A percentile compares a stretch with the other conserved stretches of the same genome.
These are phyloP conservation scores for Claviceps humidiphila DNA, from an alignment of 2,329 filamentous ascomycete species.

Conservation along the genomic window DNA sequence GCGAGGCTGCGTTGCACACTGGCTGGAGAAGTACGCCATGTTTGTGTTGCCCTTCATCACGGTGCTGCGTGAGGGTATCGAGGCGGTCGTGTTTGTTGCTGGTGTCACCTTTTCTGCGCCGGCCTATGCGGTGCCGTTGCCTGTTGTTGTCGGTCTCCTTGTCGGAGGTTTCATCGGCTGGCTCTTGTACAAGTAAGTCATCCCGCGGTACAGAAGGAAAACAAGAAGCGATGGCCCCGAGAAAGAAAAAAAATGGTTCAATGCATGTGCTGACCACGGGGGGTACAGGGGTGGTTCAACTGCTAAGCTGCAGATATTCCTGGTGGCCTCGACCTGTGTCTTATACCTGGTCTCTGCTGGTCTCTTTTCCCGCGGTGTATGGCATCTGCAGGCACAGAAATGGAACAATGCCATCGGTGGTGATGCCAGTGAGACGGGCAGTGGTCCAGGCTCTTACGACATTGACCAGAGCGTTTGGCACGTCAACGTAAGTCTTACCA, in stretches of 20 bases:
- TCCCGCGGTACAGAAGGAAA: not conserved
- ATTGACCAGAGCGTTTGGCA: slow-evolving; percentile 71
- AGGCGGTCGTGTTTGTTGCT: slow-evolving; percentile 75
- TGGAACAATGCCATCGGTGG: slow-evolving; percentile 55
- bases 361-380: slow-evolving; percentile 64
- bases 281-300: slow-evolving; percentile 26
- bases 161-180: slow-evolving; percentile 58
- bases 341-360: slow-evolving; percentile 76
- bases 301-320: slow-evolving; percentile 51
- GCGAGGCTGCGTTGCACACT: slow-evolving; percentile 41
- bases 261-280: not conserved
- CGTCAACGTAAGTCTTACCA: slow-evolving; percentile 47
- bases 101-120: slow-evolving; percentile 69
- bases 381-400: slow-evolving; percentile 56
- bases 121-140: slow-evolving; percentile 62
- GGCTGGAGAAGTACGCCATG: slow-evolving; percentile 69
- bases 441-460: slow-evolving; percentile 64
- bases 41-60: slow-evolving; percentile 79
- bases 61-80: slow-evolving; percentile 73
- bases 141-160: slow-evolving; percentile 57
- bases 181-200: slow-evolving; percentile 60
- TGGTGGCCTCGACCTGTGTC: slow-evolving; percentile 71
- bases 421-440: slow-evolving; percentile 34
- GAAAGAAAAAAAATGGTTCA: not conserved
- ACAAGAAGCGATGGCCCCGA: too few relatives aligned